Evolutionary conservation across 1,284 basidiomycete species (phyloP), one percentile per base, ranked within the genome.

Genomic region (Puccinia triticina): DNA sequence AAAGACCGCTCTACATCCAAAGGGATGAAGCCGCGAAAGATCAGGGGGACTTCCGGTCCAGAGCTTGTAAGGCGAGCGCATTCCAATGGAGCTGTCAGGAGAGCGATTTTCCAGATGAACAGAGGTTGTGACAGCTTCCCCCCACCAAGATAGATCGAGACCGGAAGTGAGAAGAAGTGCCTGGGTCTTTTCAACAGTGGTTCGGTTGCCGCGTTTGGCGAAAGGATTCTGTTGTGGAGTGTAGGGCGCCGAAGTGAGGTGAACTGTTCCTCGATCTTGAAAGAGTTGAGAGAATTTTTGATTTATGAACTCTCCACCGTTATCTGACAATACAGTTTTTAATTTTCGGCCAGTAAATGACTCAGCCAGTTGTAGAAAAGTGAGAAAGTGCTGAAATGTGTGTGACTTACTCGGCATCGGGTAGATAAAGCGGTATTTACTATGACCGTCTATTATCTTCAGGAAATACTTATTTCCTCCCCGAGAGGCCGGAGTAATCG

Each of bases 341-440:
- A 57, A 18, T 5, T 5, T 57, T 57, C 55, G 55, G 21, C 55
- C 26, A 18, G 55, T 57, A 8, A n/a, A 23, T 5, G 4, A 5
- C 16, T 57, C 26, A 29, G 26, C 55, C 21, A 7, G 55, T 4
- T 57, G 5, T 4, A 57, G 26, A 18, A 57, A 57, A n/a, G 5
- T 5, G 8, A n/a, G 5, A 57, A 57, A 57, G 16, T n/a, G 26
- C 4, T 29, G 55, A 18, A 57, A 57, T 7, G 21, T n/a, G 26
- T 57, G 5, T 5, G 55, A 57, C 26, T 57, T 57, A 57, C 23
- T 29, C 26, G 21, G 21, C 55, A 57, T 23, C 8, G 55, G 55
- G 26, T 57, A 57, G 26, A 57, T 57, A 29, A 57, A 57, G 55
- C 55, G 55, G 26, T 57, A 57, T 57, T 57, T 57, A 29, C 55